Percentiles rank a stretch among this genome's conserved stretches.
phyloP scores from a whole-genome alignment of 108 stramenopile genomes.

The Cyclostephanos invisitatus region DNA sequence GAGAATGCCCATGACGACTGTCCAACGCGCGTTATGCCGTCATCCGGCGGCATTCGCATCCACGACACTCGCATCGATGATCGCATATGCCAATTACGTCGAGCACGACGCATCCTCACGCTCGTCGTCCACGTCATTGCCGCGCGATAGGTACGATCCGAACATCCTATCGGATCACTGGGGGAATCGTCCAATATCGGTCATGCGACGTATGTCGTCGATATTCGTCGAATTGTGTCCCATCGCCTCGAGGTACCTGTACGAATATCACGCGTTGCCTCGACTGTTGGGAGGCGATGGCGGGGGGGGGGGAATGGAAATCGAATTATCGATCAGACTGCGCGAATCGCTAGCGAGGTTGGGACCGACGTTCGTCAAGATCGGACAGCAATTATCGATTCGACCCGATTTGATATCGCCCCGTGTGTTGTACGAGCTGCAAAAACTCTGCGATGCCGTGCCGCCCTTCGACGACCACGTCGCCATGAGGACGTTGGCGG shows the following conservation, averaged over 20 bases:
- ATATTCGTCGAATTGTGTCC: constrained; percentile 63
- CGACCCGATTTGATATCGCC: constrained; percentile 93
- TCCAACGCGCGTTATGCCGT: too few relatives aligned
- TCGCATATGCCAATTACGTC: too few relatives aligned
- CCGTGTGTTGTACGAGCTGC: constrained; percentile 81
- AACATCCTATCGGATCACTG: constrained; percentile 63
- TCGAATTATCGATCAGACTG: constrained; percentile 48
- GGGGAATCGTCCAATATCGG: constrained; percentile 69
- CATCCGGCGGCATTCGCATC: too few relatives aligned
- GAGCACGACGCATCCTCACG: background rate
- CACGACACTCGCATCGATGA: too few relatives aligned
- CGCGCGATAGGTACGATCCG: constrained; percentile 57
- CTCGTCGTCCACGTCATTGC: constrained; percentile 18
- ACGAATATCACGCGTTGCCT: constrained; percentile 39
- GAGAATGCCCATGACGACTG: too few relatives aligned
- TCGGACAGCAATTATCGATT: constrained; percentile 89
- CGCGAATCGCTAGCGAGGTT: constrained; percentile 74
- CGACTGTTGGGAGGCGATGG: background rate
- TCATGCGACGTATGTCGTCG: constrained; percentile 47
- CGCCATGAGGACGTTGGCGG: constrained; percentile 67
- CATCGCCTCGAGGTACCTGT: constrained; percentile 35
- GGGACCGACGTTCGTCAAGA: constrained; percentile 95
- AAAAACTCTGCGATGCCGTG: constrained; percentile 92
- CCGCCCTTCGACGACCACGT: constrained; percentile 80
- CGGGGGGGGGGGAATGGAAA: constrained; percentile 17